These are phyloP conservation scores for Cercospora brassicicola DNA, from an alignment of 2,329 filamentous ascomycete genomes.

Conservation along the genomic window DNA sequence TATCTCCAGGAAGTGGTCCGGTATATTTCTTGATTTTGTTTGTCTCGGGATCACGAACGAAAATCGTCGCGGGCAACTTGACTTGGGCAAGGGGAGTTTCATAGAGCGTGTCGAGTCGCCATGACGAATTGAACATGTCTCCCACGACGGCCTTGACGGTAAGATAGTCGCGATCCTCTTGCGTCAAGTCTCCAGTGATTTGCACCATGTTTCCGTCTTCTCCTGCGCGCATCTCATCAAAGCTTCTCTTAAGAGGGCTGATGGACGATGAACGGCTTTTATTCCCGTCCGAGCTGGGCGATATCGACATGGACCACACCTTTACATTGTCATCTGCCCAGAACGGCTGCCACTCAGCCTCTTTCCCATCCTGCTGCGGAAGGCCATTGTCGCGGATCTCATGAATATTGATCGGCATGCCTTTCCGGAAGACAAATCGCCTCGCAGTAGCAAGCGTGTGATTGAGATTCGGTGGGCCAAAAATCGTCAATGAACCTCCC, in stretches of 20 bases:
- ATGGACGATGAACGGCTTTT: conserved; percentile 16
- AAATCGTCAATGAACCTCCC: conserved; percentile 59
- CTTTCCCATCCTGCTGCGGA: conserved; percentile 34
- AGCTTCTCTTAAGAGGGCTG: conserved; percentile 40
- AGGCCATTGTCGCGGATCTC: conserved; percentile 57
- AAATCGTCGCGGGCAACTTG: conserved; percentile 67
- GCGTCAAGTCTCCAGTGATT: conserved; percentile 47
- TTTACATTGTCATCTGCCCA: conserved; percentile 75
- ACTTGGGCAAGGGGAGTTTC: conserved; percentile 67
- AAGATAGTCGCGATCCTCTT: conserved; percentile 40
- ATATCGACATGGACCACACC: conserved; percentile 77
- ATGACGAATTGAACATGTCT: conserved; percentile 76
- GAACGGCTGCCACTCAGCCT: conserved; percentile 55
- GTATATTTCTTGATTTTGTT: conserved; percentile 68
- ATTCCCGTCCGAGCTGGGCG: conserved; percentile 27
- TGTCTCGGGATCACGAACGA: conserved; percentile 61
- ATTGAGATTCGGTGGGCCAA: conserved; percentile 77
- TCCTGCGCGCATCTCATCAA: conserved; percentile 38
- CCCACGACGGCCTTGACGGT: conserved; percentile 62
- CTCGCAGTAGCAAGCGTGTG: conserved; percentile 80
- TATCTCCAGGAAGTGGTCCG: conserved; percentile 63
- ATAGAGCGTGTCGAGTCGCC: conserved; percentile 69
- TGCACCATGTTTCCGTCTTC: conserved; percentile 30
- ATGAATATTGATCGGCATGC: conserved; percentile 68
- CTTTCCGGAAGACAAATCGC: conserved; percentile 81